phyloP scores from a whole-genome alignment of 2,329 filamentous ascomycete genomes.

The Allantophomopsis lycopodina region DNA sequence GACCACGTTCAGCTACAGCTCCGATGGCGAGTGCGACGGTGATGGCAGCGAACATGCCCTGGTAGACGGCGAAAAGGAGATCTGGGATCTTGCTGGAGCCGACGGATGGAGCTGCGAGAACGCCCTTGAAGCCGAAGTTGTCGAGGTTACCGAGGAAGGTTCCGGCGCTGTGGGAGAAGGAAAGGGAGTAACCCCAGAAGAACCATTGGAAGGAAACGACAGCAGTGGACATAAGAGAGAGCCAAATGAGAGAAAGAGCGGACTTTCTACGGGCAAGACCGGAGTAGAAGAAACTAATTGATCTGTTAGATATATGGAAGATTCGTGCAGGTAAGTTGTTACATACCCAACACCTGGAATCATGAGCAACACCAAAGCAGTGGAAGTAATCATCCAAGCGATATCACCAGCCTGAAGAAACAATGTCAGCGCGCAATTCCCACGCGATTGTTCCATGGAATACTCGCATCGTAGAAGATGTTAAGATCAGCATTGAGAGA shows the following conservation, averaged over 20 bases:
- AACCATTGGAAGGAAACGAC: slow-evolving; percentile 90
- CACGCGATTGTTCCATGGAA: no score
- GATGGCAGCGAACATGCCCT: slow-evolving; percentile 80
- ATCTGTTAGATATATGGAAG: not conserved
- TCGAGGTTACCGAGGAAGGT: slow-evolving; percentile 64
- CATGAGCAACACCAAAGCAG: slow-evolving; percentile 80
- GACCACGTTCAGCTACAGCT: slow-evolving; percentile 73
- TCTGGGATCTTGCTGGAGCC: slow-evolving; percentile 65
- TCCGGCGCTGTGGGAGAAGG: slow-evolving; percentile 40
- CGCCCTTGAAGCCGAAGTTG: slow-evolving; percentile 68
- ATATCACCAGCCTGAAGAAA: slow-evolving; percentile 59
- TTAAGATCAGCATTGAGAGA: slow-evolving; percentile 57
- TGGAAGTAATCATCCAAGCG: slow-evolving; percentile 70
- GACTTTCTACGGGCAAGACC: slow-evolving; percentile 82
- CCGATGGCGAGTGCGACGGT: slow-evolving; percentile 77
- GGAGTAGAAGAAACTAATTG: slow-evolving; percentile 67
- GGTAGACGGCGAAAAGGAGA: slow-evolving; percentile 73
- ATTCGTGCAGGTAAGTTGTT: not conserved
- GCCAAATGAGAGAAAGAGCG: slow-evolving; percentile 79
- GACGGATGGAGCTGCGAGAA: slow-evolving; percentile 63
- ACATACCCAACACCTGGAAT: slow-evolving; percentile 71
- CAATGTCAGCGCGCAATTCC: slow-evolving; percentile 17
- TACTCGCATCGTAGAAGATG: slow-evolving; percentile 61
- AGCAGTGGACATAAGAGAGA: slow-evolving; percentile 74
- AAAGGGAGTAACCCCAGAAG: slow-evolving; percentile 22